Conservation (phyloP, 345 rosid genomes). For the Odontarrhena argentea region DNA sequence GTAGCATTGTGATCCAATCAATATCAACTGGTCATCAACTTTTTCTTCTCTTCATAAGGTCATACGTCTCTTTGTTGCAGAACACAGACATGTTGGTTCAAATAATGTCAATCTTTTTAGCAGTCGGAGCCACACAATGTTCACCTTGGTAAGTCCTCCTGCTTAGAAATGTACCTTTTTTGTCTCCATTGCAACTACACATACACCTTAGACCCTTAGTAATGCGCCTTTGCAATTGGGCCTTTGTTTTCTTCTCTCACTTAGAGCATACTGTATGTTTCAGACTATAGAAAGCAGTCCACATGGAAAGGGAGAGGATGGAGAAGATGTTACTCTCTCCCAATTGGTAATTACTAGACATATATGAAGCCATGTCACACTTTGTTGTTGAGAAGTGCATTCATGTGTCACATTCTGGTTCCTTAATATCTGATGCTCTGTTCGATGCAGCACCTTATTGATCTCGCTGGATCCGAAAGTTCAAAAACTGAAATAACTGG, state of each 20-base stretch:
- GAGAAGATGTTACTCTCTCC: slow-evolving; percentile 83
- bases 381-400: slow-evolving; percentile 28
- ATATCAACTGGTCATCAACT: slow-evolving; percentile 2
- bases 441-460: slow-evolving; percentile 82
- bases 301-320: slow-evolving; percentile 91
- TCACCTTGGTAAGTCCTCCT: slow-evolving; percentile 65
- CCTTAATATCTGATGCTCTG: slow-evolving; percentile 26
- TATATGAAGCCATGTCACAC: slow-evolving; percentile 26
- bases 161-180: slow-evolving; percentile 20
- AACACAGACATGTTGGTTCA: slow-evolving; percentile 92
- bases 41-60: slow-evolving; percentile 18
- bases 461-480: slow-evolving; percentile 99
- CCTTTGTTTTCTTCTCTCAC: slow-evolving; percentile 10
- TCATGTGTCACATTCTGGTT: slow-evolving; percentile 22
- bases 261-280: slow-evolving; percentile 36
- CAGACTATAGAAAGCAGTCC: slow-evolving; percentile 99
- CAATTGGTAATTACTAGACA: slow-evolving; percentile 69
- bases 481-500: slow-evolving; percentile 98
- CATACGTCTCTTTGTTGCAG: slow-evolving; percentile 47
- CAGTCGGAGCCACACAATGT: slow-evolving; percentile 97
- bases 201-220: slow-evolving; percentile 7
- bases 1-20: slow-evolving; percentile 4
- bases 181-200: slow-evolving; percentile 6
- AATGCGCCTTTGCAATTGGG: slow-evolving; percentile 24
- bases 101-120: slow-evolving; percentile 91